These are phyloP conservation scores for Fusarium caatingaense DNA, from an alignment of 2,329 filamentous ascomycete genomes.

Conservation along the genomic window DNA sequence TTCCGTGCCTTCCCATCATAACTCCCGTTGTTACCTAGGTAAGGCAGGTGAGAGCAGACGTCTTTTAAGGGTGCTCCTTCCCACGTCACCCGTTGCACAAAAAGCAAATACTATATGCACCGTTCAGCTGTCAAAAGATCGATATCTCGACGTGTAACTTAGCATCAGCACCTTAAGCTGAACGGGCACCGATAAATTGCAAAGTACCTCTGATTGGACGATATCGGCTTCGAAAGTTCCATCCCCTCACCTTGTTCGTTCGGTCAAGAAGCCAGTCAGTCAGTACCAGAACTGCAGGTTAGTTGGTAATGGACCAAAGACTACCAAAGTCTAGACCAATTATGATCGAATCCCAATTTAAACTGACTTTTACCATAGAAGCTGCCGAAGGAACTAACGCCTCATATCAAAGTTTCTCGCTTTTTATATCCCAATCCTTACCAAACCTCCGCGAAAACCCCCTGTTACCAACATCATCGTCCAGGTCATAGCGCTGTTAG, in stretches of 20 bases:
- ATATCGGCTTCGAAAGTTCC: slow-evolving; percentile 13
- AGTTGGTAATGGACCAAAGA: background rate
- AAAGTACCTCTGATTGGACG: slow-evolving; percentile 34
- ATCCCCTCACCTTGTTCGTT: slow-evolving; percentile 10
- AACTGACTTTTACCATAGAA: slow-evolving; percentile 13
- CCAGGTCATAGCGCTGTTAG: slow-evolving; percentile 23
- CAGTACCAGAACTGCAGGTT: background rate
- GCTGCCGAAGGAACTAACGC: slow-evolving; percentile 3
- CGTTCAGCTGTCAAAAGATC: background rate
- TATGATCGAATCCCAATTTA: slow-evolving; percentile 1
- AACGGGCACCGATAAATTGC: slow-evolving; percentile 21
- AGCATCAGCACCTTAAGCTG: background rate
- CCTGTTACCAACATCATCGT: slow-evolving; percentile 3
- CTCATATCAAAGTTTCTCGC: slow-evolving; percentile 21
- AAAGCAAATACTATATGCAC: slow-evolving; percentile 13
- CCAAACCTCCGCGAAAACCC: slow-evolving; percentile 5
- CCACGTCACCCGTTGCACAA: slow-evolving; percentile 16
- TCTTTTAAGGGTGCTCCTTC: slow-evolving; percentile 17
- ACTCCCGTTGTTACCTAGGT: background rate
- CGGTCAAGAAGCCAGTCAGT: background rate
- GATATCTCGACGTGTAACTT: slow-evolving; percentile 2
- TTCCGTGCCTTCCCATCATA: slow-evolving; percentile 11
- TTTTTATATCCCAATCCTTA: slow-evolving; percentile 15
- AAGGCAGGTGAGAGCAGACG: background rate
- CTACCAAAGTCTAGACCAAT: slow-evolving; percentile 7